Base-by-base conservation (phyloP, 345 rosid genomes). In the Noccaea caerulescens region DNA sequence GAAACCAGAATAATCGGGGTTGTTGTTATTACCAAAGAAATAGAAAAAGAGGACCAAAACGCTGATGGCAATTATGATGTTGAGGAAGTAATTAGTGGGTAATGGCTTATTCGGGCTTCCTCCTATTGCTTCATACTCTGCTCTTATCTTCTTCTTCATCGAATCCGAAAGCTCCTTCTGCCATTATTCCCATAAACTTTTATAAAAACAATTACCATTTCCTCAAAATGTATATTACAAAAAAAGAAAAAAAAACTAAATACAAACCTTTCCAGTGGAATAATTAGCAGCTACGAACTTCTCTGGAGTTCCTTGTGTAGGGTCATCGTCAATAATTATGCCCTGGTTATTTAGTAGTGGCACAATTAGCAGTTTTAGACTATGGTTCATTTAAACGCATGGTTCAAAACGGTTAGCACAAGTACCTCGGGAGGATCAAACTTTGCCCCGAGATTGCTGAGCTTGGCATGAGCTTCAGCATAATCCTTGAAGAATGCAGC, bases 381-480 rank as follows among this genome's bases (percentile, higher is more conserved):
- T n/a, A 46, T 55, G 32, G 8, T 39, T 6, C 8, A 37, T 37
- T 3, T 37, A 58, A 37, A 58, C 25, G 49, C 12, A 69, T 36
- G 30, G 45, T 43, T 44, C 57, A 63, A 10, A 5, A 33, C 54
- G 25, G 34, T 66, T 11, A 27, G 33, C 37, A 57, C 11, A 16
- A 16, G 62, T 73, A 93, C 98, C 98, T 90, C 96, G 2, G 92
- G 87, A 80, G 97, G 96, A 72, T 90, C 92, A 81, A 93, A 93
- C 75, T 93, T 93, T 12, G 97, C 88, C 7, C 98, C 97, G 38
- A 85, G 86, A 81, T 84, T 87, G 85, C 98, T 93, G 73, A 93
- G 98, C 74, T 87, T 87, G 61, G 90, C 94, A 81, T 93, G 97
- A 64, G 98, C 97, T 85, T 90, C 94, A 54, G 98, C 97, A 76